A percentile compares a stretch with the other conserved stretches of the same genome.
phyloP scores from a whole-genome alignment of 768 basidiomycete genomes.

The Kwoniella heveanensis region DNA sequence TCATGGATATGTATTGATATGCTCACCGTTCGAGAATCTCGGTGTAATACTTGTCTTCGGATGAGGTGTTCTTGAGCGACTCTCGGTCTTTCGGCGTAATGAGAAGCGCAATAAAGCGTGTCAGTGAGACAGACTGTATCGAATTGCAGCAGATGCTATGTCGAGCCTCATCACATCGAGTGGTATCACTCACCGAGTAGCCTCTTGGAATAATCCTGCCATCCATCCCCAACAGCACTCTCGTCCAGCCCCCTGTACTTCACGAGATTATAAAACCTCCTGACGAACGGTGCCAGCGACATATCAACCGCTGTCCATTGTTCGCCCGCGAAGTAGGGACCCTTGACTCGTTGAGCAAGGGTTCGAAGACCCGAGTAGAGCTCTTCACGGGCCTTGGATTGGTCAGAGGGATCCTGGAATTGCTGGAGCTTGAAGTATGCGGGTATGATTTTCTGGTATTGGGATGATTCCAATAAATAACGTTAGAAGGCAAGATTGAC shows the following conservation, averaged over 20 bases:
- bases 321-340: conserved; percentile 65
- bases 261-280: conserved; percentile 63
- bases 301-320: conserved; percentile 64
- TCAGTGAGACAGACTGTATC: background rate
- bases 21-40: conserved; percentile 54
- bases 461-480: no score
- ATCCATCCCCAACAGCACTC: conserved; percentile 59
- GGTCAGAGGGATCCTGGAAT: conserved; percentile 52
- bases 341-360: conserved; percentile 57
- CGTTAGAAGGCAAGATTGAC: no score
- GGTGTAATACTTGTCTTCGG: conserved; percentile 58
- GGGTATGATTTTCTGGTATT: conserved; percentile 60
- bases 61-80: conserved; percentile 26
- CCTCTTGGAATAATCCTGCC: conserved; percentile 60
- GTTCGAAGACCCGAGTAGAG: conserved; percentile 57
- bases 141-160: no score
- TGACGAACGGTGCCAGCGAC: conserved; percentile 68
- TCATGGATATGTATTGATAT: no score
- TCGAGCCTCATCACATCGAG: no score
- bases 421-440: conserved; percentile 62
- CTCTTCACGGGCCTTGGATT: conserved; percentile 54
- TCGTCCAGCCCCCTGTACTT: conserved; percentile 62
- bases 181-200: conserved; percentile 60
- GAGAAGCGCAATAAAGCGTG: background rate
- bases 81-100: no score